phyloP scores from a whole-genome alignment of 179 eudicot species.

The Beta corolliflora region DNA sequence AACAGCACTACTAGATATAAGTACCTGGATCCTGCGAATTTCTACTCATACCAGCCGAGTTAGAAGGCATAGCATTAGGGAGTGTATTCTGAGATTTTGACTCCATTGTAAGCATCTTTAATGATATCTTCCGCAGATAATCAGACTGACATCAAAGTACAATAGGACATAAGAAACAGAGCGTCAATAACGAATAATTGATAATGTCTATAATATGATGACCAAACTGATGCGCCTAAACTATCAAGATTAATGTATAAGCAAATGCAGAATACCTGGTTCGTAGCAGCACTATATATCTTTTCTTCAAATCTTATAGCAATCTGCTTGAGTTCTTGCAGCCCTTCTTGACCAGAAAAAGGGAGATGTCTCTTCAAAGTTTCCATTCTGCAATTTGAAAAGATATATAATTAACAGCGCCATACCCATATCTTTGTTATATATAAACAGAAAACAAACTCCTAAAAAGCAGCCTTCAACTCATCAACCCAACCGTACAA shows the following conservation, averaged over 20 bases:
- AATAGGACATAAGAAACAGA: neutral
- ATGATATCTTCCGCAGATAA: slow-evolving; percentile 86
- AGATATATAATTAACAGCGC: neutral
- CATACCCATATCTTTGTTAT: neutral
- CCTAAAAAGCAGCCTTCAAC: neutral
- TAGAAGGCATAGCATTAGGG: slow-evolving; percentile 63
- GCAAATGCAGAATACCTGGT: slow-evolving; percentile 58
- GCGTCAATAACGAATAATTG: neutral
- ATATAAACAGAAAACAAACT: neutral
- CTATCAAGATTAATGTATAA: slow-evolving; percentile 2
- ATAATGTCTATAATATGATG: neutral
- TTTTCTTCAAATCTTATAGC: slow-evolving; percentile 93
- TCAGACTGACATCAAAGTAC: slow-evolving; percentile 58
- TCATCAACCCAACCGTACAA: neutral
- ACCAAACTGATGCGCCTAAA: neutral
- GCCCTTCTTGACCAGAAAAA: slow-evolving; percentile 76
- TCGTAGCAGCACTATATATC: slow-evolving; percentile 77
- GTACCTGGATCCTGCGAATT: slow-evolving; percentile 83
- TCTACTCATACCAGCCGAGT: slow-evolving; percentile 49
- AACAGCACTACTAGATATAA: neutral
- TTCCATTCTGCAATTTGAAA: slow-evolving; percentile 62
- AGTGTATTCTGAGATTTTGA: slow-evolving; percentile 69
- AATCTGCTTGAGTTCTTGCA: slow-evolving; percentile 77
- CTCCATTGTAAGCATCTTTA: slow-evolving; percentile 95
- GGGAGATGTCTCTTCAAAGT: slow-evolving; percentile 90